These are phyloP conservation scores for Alternaria arborescens DNA, from an alignment of 2,329 filamentous ascomycete species.

Conservation along the genomic window DNA sequence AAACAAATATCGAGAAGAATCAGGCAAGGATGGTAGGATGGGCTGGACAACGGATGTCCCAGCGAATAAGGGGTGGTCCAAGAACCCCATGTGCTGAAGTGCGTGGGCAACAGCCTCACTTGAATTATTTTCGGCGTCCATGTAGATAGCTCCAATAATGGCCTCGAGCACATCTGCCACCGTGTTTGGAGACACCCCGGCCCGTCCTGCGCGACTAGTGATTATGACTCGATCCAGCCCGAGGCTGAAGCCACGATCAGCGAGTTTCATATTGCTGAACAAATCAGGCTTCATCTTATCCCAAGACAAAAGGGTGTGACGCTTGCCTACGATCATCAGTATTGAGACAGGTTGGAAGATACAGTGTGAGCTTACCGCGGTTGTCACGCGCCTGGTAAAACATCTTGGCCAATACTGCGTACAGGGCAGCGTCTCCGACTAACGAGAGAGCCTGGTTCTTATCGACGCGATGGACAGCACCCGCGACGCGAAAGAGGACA, in stretches of 20 bases:
- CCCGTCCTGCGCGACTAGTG: too few relatives aligned
- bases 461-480: not conserved
- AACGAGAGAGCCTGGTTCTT: not conserved
- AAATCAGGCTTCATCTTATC: not conserved
- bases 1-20: not conserved
- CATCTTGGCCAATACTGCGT: not conserved
- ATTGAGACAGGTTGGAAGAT: too few relatives aligned
- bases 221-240: not conserved
- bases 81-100: conserved; percentile 12
- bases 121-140: not conserved
- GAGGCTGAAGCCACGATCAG: not conserved
- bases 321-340: not conserved
- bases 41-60: conserved; percentile 3
- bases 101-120: not conserved
- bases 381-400: not conserved
- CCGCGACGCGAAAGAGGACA: not conserved
- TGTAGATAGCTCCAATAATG: not conserved
- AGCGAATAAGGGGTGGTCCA: conserved; percentile 6
- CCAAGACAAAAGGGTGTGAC: not conserved
- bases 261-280: not conserved
- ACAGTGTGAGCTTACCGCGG: not conserved
- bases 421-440: not conserved
- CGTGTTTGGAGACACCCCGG: not conserved
- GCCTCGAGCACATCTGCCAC: conserved; percentile 9
- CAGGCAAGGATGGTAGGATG: not conserved